Evolutionary conservation across 495 filamentous ascomycete species (phyloP).

Genomic region (Tuber umbilicatum): DNA sequence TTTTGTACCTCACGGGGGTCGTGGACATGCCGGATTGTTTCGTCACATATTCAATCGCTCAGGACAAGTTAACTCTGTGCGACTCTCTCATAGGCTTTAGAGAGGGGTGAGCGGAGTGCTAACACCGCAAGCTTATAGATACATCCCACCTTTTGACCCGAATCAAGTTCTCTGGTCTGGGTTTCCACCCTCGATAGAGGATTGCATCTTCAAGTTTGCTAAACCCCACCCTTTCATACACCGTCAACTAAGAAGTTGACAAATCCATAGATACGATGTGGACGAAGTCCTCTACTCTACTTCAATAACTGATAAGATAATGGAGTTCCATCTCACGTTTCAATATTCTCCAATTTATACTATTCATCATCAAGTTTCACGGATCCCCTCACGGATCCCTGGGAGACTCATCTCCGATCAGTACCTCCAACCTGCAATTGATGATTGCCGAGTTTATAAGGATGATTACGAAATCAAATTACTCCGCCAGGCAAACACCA

Average conservation of each 20-base stretch:
- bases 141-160: slow-evolving; percentile 55
- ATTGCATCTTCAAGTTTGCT: slow-evolving; percentile 47
- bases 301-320: slow-evolving; percentile 21
- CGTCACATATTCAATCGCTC: slow-evolving; percentile 57
- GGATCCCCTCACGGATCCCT: slow-evolving; percentile 26
- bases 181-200: slow-evolving; percentile 48
- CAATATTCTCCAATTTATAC: slow-evolving; percentile 38
- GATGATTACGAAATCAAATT: slow-evolving; percentile 69
- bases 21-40: slow-evolving; percentile 54
- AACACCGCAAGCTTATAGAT: slow-evolving; percentile 11
- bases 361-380: slow-evolving; percentile 28
- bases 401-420: slow-evolving; percentile 43
- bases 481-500: slow-evolving; percentile 68
- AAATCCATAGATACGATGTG: slow-evolving; percentile 45
- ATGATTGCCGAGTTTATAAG: slow-evolving; percentile 69
- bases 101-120: neutral
- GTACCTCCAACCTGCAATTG: slow-evolving; percentile 59
- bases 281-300: slow-evolving; percentile 48
- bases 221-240: neutral
- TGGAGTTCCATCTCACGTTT: slow-evolving; percentile 19
- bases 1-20: slow-evolving; percentile 61
- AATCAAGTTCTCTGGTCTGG: slow-evolving; percentile 58
- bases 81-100: neutral
- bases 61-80: slow-evolving; percentile 53
- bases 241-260: neutral